Evolutionary conservation across 768 basidiomycete genomes (phyloP).

Genomic region (Lentinula aciculospora): DNA sequence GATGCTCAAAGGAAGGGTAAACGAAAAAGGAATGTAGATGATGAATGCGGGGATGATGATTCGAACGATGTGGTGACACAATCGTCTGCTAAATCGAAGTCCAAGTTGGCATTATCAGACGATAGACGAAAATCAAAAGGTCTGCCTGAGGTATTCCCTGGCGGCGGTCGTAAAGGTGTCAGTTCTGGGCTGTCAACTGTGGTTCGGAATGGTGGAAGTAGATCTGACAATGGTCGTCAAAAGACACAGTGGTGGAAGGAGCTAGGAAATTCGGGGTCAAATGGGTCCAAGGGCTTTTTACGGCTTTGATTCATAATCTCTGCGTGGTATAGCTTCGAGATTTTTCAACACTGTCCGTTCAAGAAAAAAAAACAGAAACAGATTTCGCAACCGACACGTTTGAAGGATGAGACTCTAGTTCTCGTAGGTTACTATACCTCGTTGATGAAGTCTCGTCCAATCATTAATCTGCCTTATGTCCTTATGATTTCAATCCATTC

Average conservation of each 20-base stretch:
- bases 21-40: slow-evolving; percentile 12
- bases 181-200: slow-evolving; percentile 59
- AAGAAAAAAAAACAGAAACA: too few relatives aligned
- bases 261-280: slow-evolving; percentile 16
- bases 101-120: background rate
- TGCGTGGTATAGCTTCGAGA: too few relatives aligned
- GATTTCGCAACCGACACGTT: too few relatives aligned
- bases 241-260: slow-evolving; percentile 44
- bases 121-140: slow-evolving; percentile 15
- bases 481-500: too few relatives aligned
- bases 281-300: slow-evolving; percentile 14
- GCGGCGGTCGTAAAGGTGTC: slow-evolving; percentile 56
- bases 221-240: slow-evolving; percentile 4
- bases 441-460: too few relatives aligned
- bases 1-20: slow-evolving; percentile 12
- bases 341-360: too few relatives aligned
- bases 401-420: too few relatives aligned
- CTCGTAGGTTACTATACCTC: too few relatives aligned
- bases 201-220: slow-evolving; percentile 16
- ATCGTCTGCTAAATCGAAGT: background rate
- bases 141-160: slow-evolving; percentile 26
- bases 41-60: slow-evolving; percentile 11
- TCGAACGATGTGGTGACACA: background rate
- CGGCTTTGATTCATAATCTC: slow-evolving; percentile 10
- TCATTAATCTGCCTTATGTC: too few relatives aligned